A percentile compares a stretch with the other conserved stretches of the same genome.
These are phyloP conservation scores for Bipolaris zeicola DNA, from an alignment of 2,329 filamentous ascomycete species.

Conservation along the genomic window DNA sequence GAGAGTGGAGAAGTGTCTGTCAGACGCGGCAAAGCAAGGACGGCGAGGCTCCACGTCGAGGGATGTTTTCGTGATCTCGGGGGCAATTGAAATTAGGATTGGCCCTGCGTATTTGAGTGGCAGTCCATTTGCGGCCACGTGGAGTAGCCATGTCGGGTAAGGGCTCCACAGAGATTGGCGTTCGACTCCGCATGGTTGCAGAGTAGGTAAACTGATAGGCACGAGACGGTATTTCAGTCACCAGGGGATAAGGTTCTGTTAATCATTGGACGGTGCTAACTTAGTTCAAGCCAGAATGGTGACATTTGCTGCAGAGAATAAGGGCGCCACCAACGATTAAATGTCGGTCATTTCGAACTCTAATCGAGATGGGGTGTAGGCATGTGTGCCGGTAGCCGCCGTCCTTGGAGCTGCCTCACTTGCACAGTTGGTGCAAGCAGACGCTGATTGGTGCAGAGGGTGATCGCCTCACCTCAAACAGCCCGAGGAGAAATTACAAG, in stretches of 20 bases:
- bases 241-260: neutral
- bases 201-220: too few relatives aligned
- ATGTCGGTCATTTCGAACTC: neutral
- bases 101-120: neutral
- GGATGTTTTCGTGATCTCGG: neutral
- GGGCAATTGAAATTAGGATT: slow-evolving; percentile 1
- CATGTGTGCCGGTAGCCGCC: neutral
- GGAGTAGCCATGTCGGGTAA: neutral
- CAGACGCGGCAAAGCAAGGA: neutral
- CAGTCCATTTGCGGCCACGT: neutral
- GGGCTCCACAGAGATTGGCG: neutral
- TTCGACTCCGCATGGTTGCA: neutral
- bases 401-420: neutral
- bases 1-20: neutral
- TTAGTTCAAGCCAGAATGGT: neutral
- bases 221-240: too few relatives aligned
- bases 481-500: slow-evolving; percentile 2
- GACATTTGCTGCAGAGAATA: neutral
- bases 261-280: neutral
- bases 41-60: neutral
- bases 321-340: neutral
- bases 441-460: neutral
- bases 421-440: neutral
- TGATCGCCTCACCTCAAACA: slow-evolving; percentile 2
- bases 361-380: neutral